phyloP scores from a whole-genome alignment of 495 filamentous ascomycete species.

The Hyaloscypha hepaticicola region DNA sequence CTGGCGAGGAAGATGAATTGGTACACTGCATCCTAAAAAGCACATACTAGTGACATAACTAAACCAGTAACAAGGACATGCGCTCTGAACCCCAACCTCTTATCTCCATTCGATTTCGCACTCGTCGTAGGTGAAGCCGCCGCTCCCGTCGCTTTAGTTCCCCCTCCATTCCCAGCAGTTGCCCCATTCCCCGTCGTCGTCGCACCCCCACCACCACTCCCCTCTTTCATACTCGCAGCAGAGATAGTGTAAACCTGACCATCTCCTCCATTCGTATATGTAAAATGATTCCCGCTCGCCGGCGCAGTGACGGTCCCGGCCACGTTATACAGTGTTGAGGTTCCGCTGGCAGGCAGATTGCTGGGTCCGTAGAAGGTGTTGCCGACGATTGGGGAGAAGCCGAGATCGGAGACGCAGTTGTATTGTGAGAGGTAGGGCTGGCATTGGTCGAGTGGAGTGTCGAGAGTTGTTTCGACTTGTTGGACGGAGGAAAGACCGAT shows the following conservation, averaged over 20 bases:
- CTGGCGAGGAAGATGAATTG: too few relatives aligned
- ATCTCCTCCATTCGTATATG: conserved; percentile 16
- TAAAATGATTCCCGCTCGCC: conserved; percentile 10
- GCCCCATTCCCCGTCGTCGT: conserved; percentile 1
- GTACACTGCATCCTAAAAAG: too few relatives aligned
- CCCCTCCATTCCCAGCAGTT: too few relatives aligned
- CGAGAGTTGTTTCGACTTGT: conserved; percentile 2
- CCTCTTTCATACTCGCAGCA: conserved; percentile 5
- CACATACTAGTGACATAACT: too few relatives aligned
- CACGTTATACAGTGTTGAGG: conserved; percentile 5
- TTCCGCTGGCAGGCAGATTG: conserved; percentile 14
- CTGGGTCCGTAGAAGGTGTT: conserved; percentile 1
- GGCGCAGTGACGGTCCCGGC: conserved; percentile 3
- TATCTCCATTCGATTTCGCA: too few relatives aligned
- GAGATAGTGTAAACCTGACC: conserved; percentile 12
- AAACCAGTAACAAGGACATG: too few relatives aligned
- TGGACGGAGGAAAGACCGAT: conserved; percentile 9
- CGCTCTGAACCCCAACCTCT: too few relatives aligned
- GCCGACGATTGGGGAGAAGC: conserved; percentile 2
- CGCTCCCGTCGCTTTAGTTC: too few relatives aligned
- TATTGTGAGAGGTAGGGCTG: conserved; percentile 5
- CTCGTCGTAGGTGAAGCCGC: too few relatives aligned
- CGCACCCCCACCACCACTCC: neutral
- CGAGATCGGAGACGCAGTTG: conserved; percentile 12
- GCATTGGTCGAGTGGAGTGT: conserved; percentile 1